Base-by-base conservation (phyloP, 441 rosid species). In the Lepidium campestre region DNA sequence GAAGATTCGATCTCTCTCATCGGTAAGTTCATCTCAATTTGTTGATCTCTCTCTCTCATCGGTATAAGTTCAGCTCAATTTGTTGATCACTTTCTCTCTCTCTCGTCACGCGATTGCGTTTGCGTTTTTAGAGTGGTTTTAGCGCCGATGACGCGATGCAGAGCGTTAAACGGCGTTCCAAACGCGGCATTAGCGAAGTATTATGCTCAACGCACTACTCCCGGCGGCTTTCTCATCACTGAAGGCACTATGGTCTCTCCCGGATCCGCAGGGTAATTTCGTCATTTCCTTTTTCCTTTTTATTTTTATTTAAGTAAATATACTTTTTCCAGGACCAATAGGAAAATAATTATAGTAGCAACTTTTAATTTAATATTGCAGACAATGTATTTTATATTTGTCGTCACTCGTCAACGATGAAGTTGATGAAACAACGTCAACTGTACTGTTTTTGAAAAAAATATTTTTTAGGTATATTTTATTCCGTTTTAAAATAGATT, bases 121-220 rank as follows among this genome's bases (percentile, higher is more conserved):
- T 48, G 55, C 34, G 67, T 34, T 65, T 67, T 67, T 81, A 92
- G 98, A 86, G 80, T 92, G 71, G 96, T 90, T 77, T 81, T 92
- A 18, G 97, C 97, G 41, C 98, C 97, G 12, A 86, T 92, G 97
- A 92, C 95, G 4, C 73, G 98, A 65, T 90, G 93, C 82, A 81
- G 98, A 57, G 93, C 96, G 35, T 60, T 86, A 77, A 76, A 75
- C 41, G 89, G 98, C 58, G 73, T 90, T 45, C 93, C 97, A 5
- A 62, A 77, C 65, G 70, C 82, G 23, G 91, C 83, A 20, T 57
- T 86, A 65, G 84, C 79, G 7, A 86, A 83, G 71, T 90, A 90
- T 75, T 90, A 92, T 48, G 8, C 81, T 14, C 98, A 92, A 84
- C 78, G 98, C 57, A 72, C 96, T 1, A 92, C 96, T 17, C 82